Percentiles rank a stretch among this genome's conserved stretches.
Evolutionary conservation across 2,329 filamentous ascomycete genomes (phyloP).

Genomic region (Drechmeria coniospora): DNA sequence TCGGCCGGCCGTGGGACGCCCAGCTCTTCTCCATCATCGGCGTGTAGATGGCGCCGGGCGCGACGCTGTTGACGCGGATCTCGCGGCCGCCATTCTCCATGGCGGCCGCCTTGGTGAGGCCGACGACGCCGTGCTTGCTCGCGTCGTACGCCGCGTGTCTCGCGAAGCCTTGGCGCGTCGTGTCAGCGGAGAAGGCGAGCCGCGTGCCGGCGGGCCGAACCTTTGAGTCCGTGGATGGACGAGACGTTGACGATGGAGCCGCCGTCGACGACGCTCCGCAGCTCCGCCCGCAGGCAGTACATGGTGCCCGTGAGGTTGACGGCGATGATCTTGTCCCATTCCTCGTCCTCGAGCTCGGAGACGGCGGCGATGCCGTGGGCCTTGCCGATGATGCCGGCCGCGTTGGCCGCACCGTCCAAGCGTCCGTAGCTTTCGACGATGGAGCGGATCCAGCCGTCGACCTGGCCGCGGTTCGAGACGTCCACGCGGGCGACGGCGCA

Average conservation of each 20-base stretch:
- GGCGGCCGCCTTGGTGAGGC: slow-evolving; percentile 16
- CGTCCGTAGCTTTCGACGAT: slow-evolving; percentile 30
- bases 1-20: slow-evolving; percentile 15
- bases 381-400: slow-evolving; percentile 33
- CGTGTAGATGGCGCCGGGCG: slow-evolving; percentile 31
- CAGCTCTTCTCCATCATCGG: slow-evolving; percentile 30
- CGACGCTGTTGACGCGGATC: slow-evolving; percentile 27
- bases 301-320: slow-evolving; percentile 33
- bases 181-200: background rate
- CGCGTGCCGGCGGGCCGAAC: slow-evolving; percentile 6
- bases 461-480: slow-evolving; percentile 28
- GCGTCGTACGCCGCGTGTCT: slow-evolving; percentile 17
- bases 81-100: slow-evolving; percentile 22
- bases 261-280: slow-evolving; percentile 28
- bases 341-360: slow-evolving; percentile 25
- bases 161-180: too few relatives aligned
- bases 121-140: slow-evolving; percentile 20
- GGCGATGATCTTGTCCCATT: slow-evolving; percentile 29
- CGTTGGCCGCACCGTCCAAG: slow-evolving; percentile 37
- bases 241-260: slow-evolving; percentile 43
- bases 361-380: slow-evolving; percentile 22
- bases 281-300: slow-evolving; percentile 30
- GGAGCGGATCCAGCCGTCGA: slow-evolving; percentile 31
- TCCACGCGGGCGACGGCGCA: slow-evolving; percentile 26
- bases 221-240: slow-evolving; percentile 31